phyloP scores from a whole-genome alignment of 352 stramenopile species.

The Pythium volutum region DNA sequence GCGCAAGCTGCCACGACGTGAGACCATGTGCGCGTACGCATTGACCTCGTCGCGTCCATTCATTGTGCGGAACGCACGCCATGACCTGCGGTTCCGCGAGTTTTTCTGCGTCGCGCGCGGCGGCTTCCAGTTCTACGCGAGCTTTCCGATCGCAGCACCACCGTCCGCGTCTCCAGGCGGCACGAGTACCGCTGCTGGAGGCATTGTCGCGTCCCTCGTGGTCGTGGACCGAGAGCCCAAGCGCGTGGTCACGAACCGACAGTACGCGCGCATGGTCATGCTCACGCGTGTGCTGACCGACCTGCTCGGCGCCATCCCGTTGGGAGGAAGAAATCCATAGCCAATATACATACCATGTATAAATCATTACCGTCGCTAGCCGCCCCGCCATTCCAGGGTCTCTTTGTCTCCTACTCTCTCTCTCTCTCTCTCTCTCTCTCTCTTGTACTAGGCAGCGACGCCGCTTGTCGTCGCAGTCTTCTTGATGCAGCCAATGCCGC shows the following conservation, averaged over 20 bases:
- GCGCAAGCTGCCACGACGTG: constrained; percentile 23
- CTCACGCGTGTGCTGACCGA: constrained; percentile 27
- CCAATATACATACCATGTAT: constrained; percentile 8
- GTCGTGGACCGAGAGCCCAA: constrained; percentile 35
- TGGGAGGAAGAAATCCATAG: neutral
- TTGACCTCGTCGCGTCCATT: too few species aligned
- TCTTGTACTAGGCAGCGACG: neutral
- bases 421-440: too few species aligned
- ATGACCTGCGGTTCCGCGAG: constrained; percentile 37
- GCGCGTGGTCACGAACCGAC: constrained; percentile 28
- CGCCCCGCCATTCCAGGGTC: neutral
- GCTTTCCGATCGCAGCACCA: constrained; percentile 34
- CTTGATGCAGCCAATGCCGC: constrained; percentile 23
- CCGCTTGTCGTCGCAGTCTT: neutral
- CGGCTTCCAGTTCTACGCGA: constrained; percentile 39
- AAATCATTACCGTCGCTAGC: constrained; percentile 5
- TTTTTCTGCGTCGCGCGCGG: constrained; percentile 36
- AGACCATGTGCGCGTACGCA: too few species aligned
- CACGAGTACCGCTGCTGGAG: too few species aligned
- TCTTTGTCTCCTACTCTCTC: neutral
- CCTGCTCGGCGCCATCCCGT: constrained; percentile 20
- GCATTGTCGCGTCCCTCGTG: constrained; percentile 34
- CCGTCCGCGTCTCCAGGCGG: constrained; percentile 13
- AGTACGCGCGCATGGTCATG: too few species aligned
- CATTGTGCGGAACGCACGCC: too few species aligned